Conservation (phyloP, 2,329 filamentous ascomycete species). For the Colletotrichum musicola region DNA sequence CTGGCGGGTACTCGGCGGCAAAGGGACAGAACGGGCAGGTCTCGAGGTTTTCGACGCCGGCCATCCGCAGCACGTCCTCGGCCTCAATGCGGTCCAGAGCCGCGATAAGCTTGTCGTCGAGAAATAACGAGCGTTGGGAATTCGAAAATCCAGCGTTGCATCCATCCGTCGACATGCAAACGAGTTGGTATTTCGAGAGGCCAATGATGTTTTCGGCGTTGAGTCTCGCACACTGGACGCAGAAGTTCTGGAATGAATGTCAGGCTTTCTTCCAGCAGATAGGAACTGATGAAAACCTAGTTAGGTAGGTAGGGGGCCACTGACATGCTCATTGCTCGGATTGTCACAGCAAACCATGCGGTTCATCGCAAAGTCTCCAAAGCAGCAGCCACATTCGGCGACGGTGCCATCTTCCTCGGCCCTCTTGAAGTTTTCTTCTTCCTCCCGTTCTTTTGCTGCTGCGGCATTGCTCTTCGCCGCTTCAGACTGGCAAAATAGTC, state of each 20-base stretch:
- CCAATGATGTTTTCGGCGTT: slow-evolving; percentile 79
- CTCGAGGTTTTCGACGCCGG: slow-evolving; percentile 78
- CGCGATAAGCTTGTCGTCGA: slow-evolving; percentile 68
- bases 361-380: slow-evolving; percentile 73
- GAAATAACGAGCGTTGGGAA: slow-evolving; percentile 66
- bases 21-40: slow-evolving; percentile 87
- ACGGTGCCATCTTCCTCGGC: slow-evolving; percentile 65
- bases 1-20: slow-evolving; percentile 78
- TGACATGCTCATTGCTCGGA: slow-evolving; percentile 64
- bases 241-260: slow-evolving; percentile 67
- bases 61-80: slow-evolving; percentile 75
- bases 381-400: slow-evolving; percentile 81
- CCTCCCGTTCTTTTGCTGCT: slow-evolving; percentile 48
- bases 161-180: slow-evolving; percentile 77
- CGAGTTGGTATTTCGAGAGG: slow-evolving; percentile 74
- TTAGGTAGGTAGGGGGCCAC: slow-evolving; percentile 33
- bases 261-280: background rate
- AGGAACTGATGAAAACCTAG: background rate
- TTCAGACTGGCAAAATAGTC: slow-evolving; percentile 45
- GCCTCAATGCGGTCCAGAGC: slow-evolving; percentile 80
- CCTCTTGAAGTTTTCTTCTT: slow-evolving; percentile 55
- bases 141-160: slow-evolving; percentile 73
- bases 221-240: slow-evolving; percentile 72
- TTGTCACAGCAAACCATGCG: slow-evolving; percentile 75
- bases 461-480: slow-evolving; percentile 42